These are phyloP conservation scores for Pelargonium myrrhifolium DNA, from an alignment of 441 rosid species.

Conservation along the genomic window DNA sequence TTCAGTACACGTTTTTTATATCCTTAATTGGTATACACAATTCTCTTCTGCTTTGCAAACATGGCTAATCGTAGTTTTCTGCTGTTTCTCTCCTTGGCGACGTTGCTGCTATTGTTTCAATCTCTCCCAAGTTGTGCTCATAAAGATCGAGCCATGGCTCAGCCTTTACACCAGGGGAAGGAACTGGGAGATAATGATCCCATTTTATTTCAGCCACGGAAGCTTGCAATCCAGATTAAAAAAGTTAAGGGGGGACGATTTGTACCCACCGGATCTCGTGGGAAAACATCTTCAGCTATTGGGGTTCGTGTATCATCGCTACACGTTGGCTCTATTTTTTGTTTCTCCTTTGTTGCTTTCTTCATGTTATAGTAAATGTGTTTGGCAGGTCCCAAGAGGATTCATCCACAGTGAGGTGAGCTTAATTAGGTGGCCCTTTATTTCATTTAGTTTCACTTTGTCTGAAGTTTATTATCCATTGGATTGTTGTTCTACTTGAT, in stretches of 20 bases:
- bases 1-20: background rate
- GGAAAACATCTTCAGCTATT: constrained; percentile 22
- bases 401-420: no score
- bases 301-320: constrained; percentile 8
- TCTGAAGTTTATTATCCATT: no score
- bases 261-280: constrained; percentile 1
- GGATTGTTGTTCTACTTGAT: no score
- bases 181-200: background rate
- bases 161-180: background rate
- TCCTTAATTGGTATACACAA: background rate
- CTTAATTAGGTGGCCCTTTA: no score
- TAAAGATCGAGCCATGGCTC: background rate
- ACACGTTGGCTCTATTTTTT: constrained; percentile 14
- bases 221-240: constrained; percentile 20
- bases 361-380: background rate
- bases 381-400: no score
- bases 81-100: constrained; percentile 1
- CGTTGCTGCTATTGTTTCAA: constrained; percentile 14
- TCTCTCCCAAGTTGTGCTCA: constrained; percentile 17
- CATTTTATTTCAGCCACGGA: background rate
- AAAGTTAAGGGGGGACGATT: background rate
- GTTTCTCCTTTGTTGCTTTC: constrained; percentile 19
- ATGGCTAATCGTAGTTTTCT: constrained; percentile 8
- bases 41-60: background rate
- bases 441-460: no score